These are phyloP conservation scores for Lolium multiflorum DNA, from an alignment of 176 grass and related monocot genomes.

Conservation along the genomic window DNA sequence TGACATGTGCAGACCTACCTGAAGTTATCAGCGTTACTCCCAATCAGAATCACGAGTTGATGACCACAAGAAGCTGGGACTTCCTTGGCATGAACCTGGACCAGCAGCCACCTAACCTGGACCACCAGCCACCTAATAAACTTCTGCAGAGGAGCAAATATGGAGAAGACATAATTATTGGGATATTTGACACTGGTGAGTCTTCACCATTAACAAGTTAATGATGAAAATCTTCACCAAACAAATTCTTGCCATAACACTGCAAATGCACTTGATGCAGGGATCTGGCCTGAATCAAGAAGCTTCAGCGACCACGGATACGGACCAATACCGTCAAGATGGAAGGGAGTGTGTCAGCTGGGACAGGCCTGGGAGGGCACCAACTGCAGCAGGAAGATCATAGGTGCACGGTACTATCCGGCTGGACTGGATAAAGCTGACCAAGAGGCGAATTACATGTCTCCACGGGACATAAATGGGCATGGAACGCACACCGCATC, in stretches of 20 bases:
- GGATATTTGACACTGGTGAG: slow-evolving; percentile 36
- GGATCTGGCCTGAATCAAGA: slow-evolving; percentile 49
- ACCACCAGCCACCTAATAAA: slow-evolving; percentile 31
- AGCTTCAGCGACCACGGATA: slow-evolving; percentile 46
- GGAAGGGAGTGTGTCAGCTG: slow-evolving; percentile 52
- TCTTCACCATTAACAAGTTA: slow-evolving; percentile 19
- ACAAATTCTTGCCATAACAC: slow-evolving; percentile 28
- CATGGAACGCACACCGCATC: slow-evolving; percentile 46
- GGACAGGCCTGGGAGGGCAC: slow-evolving; percentile 24
- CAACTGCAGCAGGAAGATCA: slow-evolving; percentile 50
- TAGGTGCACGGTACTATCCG: slow-evolving; percentile 44
- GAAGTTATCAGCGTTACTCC: slow-evolving; percentile 48
- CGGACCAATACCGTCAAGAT: slow-evolving; percentile 13
- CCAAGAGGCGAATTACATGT: slow-evolving; percentile 34
- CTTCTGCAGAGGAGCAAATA: slow-evolving; percentile 45
- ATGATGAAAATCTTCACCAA: not conserved
- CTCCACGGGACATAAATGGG: slow-evolving; percentile 35
- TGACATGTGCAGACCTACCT: slow-evolving; percentile 31
- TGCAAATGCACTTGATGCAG: slow-evolving; percentile 33
- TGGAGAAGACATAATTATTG: slow-evolving; percentile 51
- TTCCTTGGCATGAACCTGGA: slow-evolving; percentile 36
- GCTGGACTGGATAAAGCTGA: slow-evolving; percentile 32
- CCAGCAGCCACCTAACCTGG: slow-evolving; percentile 33
- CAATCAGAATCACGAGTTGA: slow-evolving; percentile 29
- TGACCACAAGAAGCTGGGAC: slow-evolving; percentile 50